phyloP scores from a whole-genome alignment of 2,329 filamentous ascomycete species.

The Parastagonospora nodorum region DNA sequence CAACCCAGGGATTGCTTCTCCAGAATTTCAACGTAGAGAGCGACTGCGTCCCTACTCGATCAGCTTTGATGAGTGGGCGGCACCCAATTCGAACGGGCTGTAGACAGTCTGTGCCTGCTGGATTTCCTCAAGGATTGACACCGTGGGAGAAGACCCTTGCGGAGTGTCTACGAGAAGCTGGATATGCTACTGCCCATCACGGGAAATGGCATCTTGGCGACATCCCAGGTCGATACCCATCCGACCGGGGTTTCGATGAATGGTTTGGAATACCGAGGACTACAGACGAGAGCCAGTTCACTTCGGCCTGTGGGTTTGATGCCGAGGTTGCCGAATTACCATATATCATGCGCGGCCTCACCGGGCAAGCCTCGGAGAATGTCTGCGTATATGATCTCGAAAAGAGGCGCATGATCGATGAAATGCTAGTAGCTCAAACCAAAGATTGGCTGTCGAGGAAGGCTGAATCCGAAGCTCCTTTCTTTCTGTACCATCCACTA shows the following conservation, averaged over 20 bases:
- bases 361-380: not conserved
- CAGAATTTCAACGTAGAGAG: not conserved
- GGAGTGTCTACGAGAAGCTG: not conserved
- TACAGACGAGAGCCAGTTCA: not conserved
- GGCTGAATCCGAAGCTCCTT: not conserved
- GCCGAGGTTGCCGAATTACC: not conserved
- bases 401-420: not conserved
- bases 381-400: not conserved
- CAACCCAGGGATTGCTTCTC: not conserved
- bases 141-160: not conserved
- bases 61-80: not conserved
- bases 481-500: not conserved
- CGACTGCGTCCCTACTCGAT: not conserved
- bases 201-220: not conserved
- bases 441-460: not conserved
- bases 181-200: not conserved
- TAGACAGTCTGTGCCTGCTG: not conserved
- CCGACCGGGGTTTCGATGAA: not conserved
- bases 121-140: not conserved
- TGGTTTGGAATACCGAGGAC: not conserved
- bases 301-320: not conserved
- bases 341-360: not conserved
- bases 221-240: not conserved
- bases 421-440: not conserved
- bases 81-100: not conserved